Base-by-base conservation (phyloP, 2,329 filamentous ascomycete species). In the Nemania bipapillata region DNA sequence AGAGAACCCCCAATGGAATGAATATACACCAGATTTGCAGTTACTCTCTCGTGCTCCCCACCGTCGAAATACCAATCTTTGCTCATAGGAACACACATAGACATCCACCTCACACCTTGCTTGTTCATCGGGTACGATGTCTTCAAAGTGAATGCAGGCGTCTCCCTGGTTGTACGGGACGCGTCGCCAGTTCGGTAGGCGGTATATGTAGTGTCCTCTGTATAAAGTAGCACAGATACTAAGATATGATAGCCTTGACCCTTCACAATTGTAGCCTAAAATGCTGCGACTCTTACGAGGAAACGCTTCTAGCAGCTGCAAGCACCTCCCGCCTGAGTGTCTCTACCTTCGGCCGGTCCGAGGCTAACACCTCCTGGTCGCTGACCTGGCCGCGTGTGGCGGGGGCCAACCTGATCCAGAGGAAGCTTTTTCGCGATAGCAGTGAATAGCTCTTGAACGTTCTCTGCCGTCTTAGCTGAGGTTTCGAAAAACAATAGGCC, bases 401-500 rank as follows among this genome's bases (percentile, higher is more conserved):
- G 89, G 71, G 95, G 93, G n/a, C 94, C 95, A 58, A 90, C 94
- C 82, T 98, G 96, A 79, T 99, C 96, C 75, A 98, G 90, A 35
- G 96, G 96, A 73, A 99, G 86, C 83, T 97, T 98, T 90, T 95
- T 97, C 70, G 96, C 96, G 79, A 99, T 98, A 66, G 94, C 94
- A 49, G 95, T 97, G 83, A 99, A 99, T 61, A 99, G 86, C 75
- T 98, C 96, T 77, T 90, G 89, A 63, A 99, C 96, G 77, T 99
- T 99, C 83, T 97, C 94, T 66, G 94, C 92, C 42, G 95, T 97
- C 87, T 99, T 99, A 73, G 96, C 96, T 11, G 94, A 97, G 3
- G 96, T 99, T 82, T 99, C 96, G 81, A 99, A 99, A 86, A 99
- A 99, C 62, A 99, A 87, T 5, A 99, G 88, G 49, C 93, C 93